phyloP scores from a whole-genome alignment of 2,329 filamentous ascomycete genomes.

The Arthrobotrys conoides region DNA sequence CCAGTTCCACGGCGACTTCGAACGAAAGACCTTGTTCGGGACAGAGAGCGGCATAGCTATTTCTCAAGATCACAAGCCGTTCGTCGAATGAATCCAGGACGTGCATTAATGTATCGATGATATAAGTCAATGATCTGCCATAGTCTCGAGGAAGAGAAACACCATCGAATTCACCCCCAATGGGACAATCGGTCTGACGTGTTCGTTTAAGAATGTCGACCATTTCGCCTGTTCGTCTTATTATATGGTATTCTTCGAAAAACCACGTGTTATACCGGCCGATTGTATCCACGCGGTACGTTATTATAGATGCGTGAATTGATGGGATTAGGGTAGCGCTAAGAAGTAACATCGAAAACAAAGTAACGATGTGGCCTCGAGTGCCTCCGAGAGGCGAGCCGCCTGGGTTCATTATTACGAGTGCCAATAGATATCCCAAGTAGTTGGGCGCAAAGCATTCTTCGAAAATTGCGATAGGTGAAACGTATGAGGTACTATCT shows the following conservation, averaged over 20 bases:
- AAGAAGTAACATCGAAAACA: background rate
- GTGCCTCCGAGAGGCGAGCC: background rate
- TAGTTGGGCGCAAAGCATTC: too few relatives aligned
- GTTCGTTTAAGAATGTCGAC: background rate
- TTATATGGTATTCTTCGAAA: background rate
- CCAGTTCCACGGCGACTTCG: background rate
- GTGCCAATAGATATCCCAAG: too few relatives aligned
- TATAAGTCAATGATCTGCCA: constrained; percentile 3
- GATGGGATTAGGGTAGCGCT: background rate
- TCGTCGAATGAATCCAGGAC: constrained; percentile 2
- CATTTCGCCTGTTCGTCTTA: constrained; percentile 5
- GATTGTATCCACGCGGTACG: background rate
- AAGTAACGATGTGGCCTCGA: background rate
- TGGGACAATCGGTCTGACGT: background rate
- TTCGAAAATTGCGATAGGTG: too few relatives aligned
- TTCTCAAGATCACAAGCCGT: background rate
- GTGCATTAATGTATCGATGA: background rate
- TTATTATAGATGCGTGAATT: background rate
- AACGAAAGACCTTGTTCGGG: background rate
- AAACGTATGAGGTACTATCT: too few relatives aligned
- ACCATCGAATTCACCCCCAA: background rate
- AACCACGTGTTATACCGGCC: background rate
- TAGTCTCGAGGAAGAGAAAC: background rate
- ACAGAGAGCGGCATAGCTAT: background rate
- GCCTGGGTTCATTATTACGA: background rate